Evolutionary conservation across 768 basidiomycete genomes (phyloP).

Genomic region (Auriscalpium microsporum): DNA sequence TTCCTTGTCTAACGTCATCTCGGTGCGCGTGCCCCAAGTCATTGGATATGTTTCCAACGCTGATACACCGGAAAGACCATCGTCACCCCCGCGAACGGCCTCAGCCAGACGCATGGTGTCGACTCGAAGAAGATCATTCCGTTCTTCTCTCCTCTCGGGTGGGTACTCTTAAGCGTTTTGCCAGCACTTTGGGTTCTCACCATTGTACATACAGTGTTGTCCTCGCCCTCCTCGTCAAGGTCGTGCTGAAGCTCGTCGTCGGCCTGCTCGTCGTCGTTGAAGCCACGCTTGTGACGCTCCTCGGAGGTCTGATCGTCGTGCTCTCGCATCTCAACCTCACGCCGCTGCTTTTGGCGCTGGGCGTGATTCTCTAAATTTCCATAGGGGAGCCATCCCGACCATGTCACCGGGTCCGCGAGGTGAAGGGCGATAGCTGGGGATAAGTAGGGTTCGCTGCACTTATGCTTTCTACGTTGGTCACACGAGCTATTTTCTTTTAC

Average conservation of each 20-base stretch:
- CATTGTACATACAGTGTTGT: background rate
- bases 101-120: background rate
- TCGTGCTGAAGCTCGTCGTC: slow-evolving; percentile 1
- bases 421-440: too few relatives aligned
- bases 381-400: too few relatives aligned
- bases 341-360: background rate
- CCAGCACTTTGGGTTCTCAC: background rate
- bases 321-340: background rate
- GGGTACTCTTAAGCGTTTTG: background rate
- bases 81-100: background rate
- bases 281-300: background rate
- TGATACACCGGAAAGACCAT: background rate
- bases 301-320: background rate
- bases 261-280: background rate
- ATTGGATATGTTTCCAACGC: background rate
- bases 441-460: too few relatives aligned
- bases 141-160: slow-evolving; percentile 1
- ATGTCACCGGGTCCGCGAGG: too few relatives aligned
- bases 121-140: background rate
- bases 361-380: background rate
- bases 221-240: background rate
- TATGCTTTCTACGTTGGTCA: too few relatives aligned
- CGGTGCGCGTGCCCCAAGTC: background rate
- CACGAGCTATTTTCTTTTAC: too few relatives aligned
- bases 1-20: background rate